Percentiles rank a stretch among this genome's conserved stretches.
These are phyloP conservation scores for Phytophthora fragariae DNA, from an alignment of 352 stramenopile genomes.

Conservation along the genomic window DNA sequence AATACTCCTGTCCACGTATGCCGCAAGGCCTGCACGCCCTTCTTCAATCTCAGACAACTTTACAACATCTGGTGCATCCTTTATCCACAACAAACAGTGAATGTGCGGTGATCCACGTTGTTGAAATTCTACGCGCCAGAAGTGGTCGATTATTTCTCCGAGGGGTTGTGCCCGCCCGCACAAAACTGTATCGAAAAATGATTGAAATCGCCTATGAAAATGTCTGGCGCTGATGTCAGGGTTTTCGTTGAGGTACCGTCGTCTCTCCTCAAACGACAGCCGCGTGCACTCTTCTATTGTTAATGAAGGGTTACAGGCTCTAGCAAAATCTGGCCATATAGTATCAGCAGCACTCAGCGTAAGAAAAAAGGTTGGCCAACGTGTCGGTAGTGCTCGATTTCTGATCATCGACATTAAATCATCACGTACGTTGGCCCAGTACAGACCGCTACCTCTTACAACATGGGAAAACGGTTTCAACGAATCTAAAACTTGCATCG, in stretches of 20 bases:
- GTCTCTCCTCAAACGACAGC: neutral
- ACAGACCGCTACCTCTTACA: too few relatives aligned
- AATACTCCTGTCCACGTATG: slow-evolving; percentile 6
- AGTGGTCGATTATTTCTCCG: neutral
- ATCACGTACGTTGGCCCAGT: too few relatives aligned
- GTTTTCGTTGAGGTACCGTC: slow-evolving; percentile 7
- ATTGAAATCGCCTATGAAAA: slow-evolving; percentile 14
- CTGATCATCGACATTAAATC: too few relatives aligned
- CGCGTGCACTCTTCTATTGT: neutral
- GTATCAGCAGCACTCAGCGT: slow-evolving; percentile 21
- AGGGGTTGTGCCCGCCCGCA: neutral
- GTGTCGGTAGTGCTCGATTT: too few relatives aligned
- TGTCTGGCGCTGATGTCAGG: neutral
- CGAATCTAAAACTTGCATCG: neutral
- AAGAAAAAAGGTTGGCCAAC: neutral
- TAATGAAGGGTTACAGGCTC: slow-evolving; percentile 21
- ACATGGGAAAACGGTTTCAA: neutral
- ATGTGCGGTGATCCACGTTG: neutral
- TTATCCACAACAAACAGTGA: slow-evolving; percentile 2
- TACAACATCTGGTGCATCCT: slow-evolving; percentile 6
- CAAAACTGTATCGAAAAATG: slow-evolving; percentile 12
- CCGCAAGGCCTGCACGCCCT: neutral
- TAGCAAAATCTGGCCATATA: slow-evolving; percentile 37
- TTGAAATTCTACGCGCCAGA: slow-evolving; percentile 13
- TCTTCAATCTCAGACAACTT: slow-evolving; percentile 1